Evolutionary conservation across 306 rosid species (phyloP).

Genomic region (Cicer pinnatifidum): DNA sequence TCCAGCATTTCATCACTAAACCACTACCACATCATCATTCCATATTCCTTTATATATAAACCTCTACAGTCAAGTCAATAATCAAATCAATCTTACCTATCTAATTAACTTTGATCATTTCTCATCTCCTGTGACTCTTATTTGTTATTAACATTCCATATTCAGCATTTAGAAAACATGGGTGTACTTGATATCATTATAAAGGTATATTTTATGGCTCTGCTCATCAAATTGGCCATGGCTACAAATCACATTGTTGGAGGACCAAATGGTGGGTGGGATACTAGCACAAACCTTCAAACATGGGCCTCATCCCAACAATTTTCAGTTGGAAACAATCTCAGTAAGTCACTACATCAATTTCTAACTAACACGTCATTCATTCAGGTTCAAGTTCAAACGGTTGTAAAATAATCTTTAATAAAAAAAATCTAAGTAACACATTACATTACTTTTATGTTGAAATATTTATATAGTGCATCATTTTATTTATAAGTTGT

Average conservation of each 20-base stretch:
- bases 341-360: conserved; percentile 59
- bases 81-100: conserved; percentile 33
- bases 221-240: conserved; percentile 55
- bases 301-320: conserved; percentile 65
- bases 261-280: conserved; percentile 77
- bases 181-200: conserved; percentile 49
- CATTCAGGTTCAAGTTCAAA: too few relatives aligned
- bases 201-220: conserved; percentile 46
- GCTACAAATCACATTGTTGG: conserved; percentile 68
- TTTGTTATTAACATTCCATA: conserved; percentile 20
- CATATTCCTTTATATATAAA: conserved; percentile 42
- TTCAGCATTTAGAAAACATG: conserved; percentile 46
- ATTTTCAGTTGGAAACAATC: conserved; percentile 70
- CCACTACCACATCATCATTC: conserved; percentile 29
- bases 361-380: not conserved
- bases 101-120: conserved; percentile 16
- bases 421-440: not conserved
- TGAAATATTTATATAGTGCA: conserved; percentile 6
- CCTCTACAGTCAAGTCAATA: conserved; percentile 28
- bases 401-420: too few relatives aligned
- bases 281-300: conserved; percentile 56
- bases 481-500: not conserved
- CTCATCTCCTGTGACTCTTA: conserved; percentile 32
- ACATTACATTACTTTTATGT: not conserved
- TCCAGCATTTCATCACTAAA: conserved; percentile 44